A percentile compares a stretch with the other conserved stretches of the same genome.
Evolutionary conservation across 2,329 filamentous ascomycete genomes (phyloP).

Genomic region (Trichoderma guizhouense): DNA sequence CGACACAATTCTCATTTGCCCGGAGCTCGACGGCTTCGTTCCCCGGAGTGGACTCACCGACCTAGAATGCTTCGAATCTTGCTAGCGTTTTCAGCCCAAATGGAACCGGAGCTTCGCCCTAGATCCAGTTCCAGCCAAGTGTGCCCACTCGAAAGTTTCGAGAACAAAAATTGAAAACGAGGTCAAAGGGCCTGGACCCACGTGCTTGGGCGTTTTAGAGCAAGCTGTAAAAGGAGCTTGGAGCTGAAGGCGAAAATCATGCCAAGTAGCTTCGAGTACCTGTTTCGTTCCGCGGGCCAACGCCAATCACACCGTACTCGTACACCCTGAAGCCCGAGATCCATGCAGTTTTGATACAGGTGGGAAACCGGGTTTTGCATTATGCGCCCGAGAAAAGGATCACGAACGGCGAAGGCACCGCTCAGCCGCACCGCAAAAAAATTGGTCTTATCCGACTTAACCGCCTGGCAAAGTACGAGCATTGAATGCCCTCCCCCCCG

Average conservation of each 20-base stretch:
- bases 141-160: slow-evolving; percentile 9
- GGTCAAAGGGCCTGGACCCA: not conserved
- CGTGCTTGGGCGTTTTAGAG: not conserved
- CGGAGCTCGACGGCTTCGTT: slow-evolving; percentile 9
- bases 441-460: not conserved
- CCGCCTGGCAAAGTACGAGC: not conserved
- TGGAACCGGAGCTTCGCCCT: not conserved
- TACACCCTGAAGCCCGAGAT: not conserved
- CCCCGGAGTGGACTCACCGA: slow-evolving; percentile 13
- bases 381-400: not conserved
- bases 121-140: slow-evolving; percentile 7
- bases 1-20: slow-evolving; percentile 12
- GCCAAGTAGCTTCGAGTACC: not conserved
- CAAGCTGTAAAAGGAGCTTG: not conserved
- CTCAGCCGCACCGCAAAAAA: slow-evolving; percentile 6
- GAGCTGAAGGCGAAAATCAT: not conserved
- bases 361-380: not conserved
- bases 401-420: not conserved
- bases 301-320: not conserved
- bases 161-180: slow-evolving; percentile 1
- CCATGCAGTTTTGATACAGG: not conserved
- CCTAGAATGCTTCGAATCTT: slow-evolving; percentile 4
- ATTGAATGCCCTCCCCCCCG: not conserved
- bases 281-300: not conserved
- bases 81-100: slow-evolving; percentile 12